Percentiles rank a stretch among this genome's conserved stretches.
These are phyloP conservation scores for Epichloe baconii DNA, from an alignment of 2,329 filamentous ascomycete genomes.

Conservation along the genomic window DNA sequence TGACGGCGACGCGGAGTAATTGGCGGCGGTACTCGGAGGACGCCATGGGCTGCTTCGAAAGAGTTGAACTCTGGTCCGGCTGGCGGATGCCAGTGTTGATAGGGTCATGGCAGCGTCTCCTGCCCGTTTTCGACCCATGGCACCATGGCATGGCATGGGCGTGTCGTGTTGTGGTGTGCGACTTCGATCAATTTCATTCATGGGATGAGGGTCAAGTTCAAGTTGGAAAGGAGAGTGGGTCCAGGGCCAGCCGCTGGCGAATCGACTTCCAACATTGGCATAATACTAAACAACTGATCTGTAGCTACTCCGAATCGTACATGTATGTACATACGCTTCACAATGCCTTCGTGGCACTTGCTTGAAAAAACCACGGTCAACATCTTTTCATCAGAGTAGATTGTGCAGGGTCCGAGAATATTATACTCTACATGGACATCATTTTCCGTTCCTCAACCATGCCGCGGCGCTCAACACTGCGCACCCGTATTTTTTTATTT, in stretches of 20 bases:
- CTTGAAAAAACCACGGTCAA: not conserved
- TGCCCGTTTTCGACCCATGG: constrained; percentile 8
- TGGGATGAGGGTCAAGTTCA: not conserved
- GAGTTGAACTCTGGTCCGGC: constrained; percentile 1
- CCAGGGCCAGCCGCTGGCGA: no score
- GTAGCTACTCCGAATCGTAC: no score
- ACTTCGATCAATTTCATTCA: not conserved
- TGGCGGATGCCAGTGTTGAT: constrained; percentile 11
- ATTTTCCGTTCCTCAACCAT: not conserved
- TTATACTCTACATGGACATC: not conserved
- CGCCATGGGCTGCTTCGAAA: not conserved
- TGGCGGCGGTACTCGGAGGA: not conserved
- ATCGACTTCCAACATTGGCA: no score
- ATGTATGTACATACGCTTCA: no score
- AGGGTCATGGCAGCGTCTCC: constrained; percentile 15
- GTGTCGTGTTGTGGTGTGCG: not conserved
- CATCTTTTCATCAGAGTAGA: not conserved
- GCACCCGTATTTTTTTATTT: not conserved
- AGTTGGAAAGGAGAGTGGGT: not conserved
- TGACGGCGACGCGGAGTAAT: not conserved
- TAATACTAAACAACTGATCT: no score
- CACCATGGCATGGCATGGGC: not conserved
- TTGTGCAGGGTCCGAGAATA: not conserved
- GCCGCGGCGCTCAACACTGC: not conserved
- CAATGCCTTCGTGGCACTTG: not conserved